These are phyloP conservation scores for Sclerospora graminicola DNA, from an alignment of 352 stramenopile genomes.

Conservation along the genomic window DNA sequence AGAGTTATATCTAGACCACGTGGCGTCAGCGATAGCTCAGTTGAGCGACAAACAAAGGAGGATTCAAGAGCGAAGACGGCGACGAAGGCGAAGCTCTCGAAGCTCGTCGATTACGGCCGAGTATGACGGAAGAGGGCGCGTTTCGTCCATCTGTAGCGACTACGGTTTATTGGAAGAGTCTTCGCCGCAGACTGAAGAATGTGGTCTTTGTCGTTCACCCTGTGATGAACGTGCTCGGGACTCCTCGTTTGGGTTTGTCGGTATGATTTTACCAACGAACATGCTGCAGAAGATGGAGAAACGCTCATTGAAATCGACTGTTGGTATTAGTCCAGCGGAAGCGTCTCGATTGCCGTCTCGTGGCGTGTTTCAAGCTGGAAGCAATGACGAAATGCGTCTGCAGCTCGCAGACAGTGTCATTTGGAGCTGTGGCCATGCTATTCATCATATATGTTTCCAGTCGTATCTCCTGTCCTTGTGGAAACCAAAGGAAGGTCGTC, in stretches of 20 bases:
- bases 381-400: slow-evolving; percentile 21
- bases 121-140: slow-evolving; percentile 7
- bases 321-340: slow-evolving; percentile 1
- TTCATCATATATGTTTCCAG: slow-evolving; percentile 62
- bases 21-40: slow-evolving; percentile 48
- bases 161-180: slow-evolving; percentile 17
- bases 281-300: slow-evolving; percentile 33
- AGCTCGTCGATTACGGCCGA: slow-evolving; percentile 16
- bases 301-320: slow-evolving; percentile 1
- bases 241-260: slow-evolving; percentile 54
- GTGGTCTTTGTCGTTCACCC: slow-evolving; percentile 48
- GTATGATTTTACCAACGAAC: slow-evolving; percentile 55
- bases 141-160: slow-evolving; percentile 17
- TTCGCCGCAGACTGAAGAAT: slow-evolving; percentile 30
- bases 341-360: slow-evolving; percentile 17
- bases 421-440: slow-evolving; percentile 63
- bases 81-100: slow-evolving; percentile 25
- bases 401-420: slow-evolving; percentile 37
- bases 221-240: slow-evolving; percentile 31
- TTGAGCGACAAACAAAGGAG: slow-evolving; percentile 39
- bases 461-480: slow-evolving; percentile 60
- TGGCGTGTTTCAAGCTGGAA: slow-evolving; percentile 19
- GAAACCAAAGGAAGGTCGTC: slow-evolving; percentile 42
- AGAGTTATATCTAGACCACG: slow-evolving; percentile 54
- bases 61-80: slow-evolving; percentile 17